phyloP scores from a whole-genome alignment of 2,329 filamentous ascomycete species.

The Penicillium sp. region DNA sequence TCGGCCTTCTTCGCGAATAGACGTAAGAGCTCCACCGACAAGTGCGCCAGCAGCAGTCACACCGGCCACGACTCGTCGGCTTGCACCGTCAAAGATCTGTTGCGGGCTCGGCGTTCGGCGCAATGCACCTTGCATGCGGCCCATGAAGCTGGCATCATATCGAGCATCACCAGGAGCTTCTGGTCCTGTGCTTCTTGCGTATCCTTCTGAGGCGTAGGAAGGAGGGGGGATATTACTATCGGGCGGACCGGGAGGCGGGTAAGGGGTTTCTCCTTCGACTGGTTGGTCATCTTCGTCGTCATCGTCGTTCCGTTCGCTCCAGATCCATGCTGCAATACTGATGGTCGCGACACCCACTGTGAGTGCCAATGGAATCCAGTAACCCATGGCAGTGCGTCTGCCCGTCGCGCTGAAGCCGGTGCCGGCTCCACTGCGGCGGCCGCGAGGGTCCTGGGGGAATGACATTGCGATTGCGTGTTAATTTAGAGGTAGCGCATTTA shows the following conservation, averaged over 20 bases:
- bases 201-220: slow-evolving; percentile 28
- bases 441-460: slow-evolving; percentile 39
- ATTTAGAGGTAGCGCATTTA: slow-evolving; percentile 29
- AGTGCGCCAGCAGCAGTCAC: slow-evolving; percentile 79
- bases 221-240: slow-evolving; percentile 28
- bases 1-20: slow-evolving; percentile 80
- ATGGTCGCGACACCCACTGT: slow-evolving; percentile 85
- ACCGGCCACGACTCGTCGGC: slow-evolving; percentile 75
- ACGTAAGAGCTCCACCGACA: slow-evolving; percentile 76
- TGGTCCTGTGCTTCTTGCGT: slow-evolving; percentile 35
- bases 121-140: slow-evolving; percentile 76
- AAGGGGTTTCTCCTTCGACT: slow-evolving; percentile 28
- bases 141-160: slow-evolving; percentile 62
- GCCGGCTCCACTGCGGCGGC: slow-evolving; percentile 37
- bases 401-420: slow-evolving; percentile 44
- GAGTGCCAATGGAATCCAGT: slow-evolving; percentile 85
- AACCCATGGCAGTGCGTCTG: slow-evolving; percentile 51
- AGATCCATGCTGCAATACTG: slow-evolving; percentile 85
- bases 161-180: slow-evolving; percentile 29
- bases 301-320: slow-evolving; percentile 79
- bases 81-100: slow-evolving; percentile 80
- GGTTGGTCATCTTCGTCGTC: slow-evolving; percentile 64
- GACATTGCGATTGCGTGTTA: slow-evolving; percentile 37
- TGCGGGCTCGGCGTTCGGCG: slow-evolving; percentile 81
- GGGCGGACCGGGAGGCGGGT: slow-evolving; percentile 24